Base-by-base conservation (phyloP, 1,139 yeast genomes). In the Martiniozyma asiatica region DNA sequence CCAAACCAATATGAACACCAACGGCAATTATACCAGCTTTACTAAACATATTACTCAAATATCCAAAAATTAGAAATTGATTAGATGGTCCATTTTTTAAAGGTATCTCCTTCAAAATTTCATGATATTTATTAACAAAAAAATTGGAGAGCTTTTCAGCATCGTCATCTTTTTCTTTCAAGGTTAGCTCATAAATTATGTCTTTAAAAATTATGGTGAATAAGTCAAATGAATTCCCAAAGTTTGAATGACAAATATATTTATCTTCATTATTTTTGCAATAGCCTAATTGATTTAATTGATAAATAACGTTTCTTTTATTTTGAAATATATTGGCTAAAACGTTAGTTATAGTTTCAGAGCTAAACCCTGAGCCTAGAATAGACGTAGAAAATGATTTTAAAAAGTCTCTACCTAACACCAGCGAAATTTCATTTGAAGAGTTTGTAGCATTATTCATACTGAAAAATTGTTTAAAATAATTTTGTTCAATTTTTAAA, bases 251-350 rank as follows among this genome's bases (percentile, higher is more conserved):
- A 42, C 73, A 69, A 47, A 16, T 43, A 38, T 5, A 34, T 36
- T 9, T 39, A 10, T 47, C 23, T 8, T 18, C 14, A 1, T 20
- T 26, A 5, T 26, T 33, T 22, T 71, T 61, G 45, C 75, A 69
- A 46, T 61, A 72, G 2, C 77, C 75, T 33, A 59, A 50, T 30
- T 59, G 56, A 42, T 61, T 67, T 39, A 71, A 56, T 25, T 57
- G 56, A 43, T 55, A 71, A 15, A 34, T 20, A 4, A 32, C 26
- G 4, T 24, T 14, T 5, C 20, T 15, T 4, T 25, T 14, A 27
- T 22, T 35, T 7, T 31, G 27, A 14, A 33, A 31, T 5, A 30
- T 14, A 6, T 26, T 24, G 4, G 20, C 11, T 8, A 38, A 17
- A 7, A 9, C 22, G 4, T 26, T 10, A 41, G 65, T 70, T 27